Evolutionary conservation across 805 yeast species (phyloP), one percentile per base, ranked within the genome.

Genomic region (Pachysolen tannophilus): DNA sequence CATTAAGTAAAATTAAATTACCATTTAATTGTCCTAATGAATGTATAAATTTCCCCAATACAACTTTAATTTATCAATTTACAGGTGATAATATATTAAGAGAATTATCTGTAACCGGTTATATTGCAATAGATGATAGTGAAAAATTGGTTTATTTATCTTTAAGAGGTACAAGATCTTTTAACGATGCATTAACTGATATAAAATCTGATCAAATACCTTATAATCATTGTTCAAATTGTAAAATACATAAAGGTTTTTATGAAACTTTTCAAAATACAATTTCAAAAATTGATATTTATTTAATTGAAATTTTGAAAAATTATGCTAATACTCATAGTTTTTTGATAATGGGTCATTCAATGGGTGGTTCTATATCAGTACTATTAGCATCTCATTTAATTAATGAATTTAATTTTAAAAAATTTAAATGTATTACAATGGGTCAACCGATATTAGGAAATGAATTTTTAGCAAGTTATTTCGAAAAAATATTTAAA

Each of bases 361-460:
- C 70, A 3, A 36, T 65, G 33, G 72, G 71, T 1, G 71, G 71
- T 3, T 53, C 67, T 2, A 56, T 65, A 21, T 65, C 61, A 0
- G 43, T 61, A 10, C 45, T 67, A 2, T 40, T 65, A 9, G 60
- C 60, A 6, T 45, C 65, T 11, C 59, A 63, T 35, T 58, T 53
- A 34, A 44, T 59, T 8, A 63, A 58, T 38, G 39, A 53, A 34
- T 65, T 66, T 2, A 56, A 45, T 36, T 50, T 55, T 13, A 49
- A 51, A 16, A 32, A 56, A 26, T 30, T 66, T 26, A 32, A 37
- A 28, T 38, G 42, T 26, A 55, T 63, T 4, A 64, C 71, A 1
- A 54, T 65, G 61, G 72, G 71, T 2, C 70, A 58, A 45, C 72
- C 72, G 0, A 49, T 62, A 16, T 38, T 63, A 6, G 72, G 72